Percentiles rank a stretch among this genome's conserved stretches.
These are phyloP conservation scores for Fragaria iinumae DNA, from an alignment of 306 rosid genomes.

Conservation along the genomic window DNA sequence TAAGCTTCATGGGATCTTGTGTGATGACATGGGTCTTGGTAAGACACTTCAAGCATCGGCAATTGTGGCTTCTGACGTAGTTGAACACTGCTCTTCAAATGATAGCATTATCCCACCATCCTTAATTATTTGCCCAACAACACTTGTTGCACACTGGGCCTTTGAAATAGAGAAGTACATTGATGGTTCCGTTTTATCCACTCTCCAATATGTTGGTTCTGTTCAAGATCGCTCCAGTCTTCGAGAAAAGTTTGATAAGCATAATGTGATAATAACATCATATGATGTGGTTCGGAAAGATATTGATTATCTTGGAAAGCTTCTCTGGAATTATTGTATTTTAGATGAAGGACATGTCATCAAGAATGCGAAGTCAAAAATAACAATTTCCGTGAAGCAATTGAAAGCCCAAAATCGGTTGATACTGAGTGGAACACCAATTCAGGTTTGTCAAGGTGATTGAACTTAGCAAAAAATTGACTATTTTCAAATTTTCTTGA, in stretches of 20 bases:
- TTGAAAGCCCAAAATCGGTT: constrained; percentile 91
- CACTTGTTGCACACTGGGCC: constrained; percentile 99
- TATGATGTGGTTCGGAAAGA: constrained; percentile 95
- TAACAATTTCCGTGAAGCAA: constrained; percentile 87
- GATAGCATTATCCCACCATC: constrained; percentile 58
- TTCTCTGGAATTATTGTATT: constrained; percentile 83
- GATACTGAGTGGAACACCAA: constrained; percentile 97
- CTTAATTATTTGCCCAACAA: constrained; percentile 89
- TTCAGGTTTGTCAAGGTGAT: constrained; percentile 66
- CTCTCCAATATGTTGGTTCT: constrained; percentile 95
- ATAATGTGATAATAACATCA: constrained; percentile 85
- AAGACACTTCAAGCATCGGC: constrained; percentile 98
- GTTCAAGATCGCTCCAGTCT: constrained; percentile 65
- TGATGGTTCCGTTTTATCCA: constrained; percentile 69
- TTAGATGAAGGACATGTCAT: constrained; percentile 96
- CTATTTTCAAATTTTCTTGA: constrained; percentile 21
- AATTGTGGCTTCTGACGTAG: constrained; percentile 86
- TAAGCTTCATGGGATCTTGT: constrained; percentile 99
- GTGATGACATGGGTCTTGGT: constrained; percentile 99
- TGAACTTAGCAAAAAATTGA: constrained; percentile 10
- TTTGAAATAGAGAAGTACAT: constrained; percentile 93
- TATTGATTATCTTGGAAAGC: constrained; percentile 69
- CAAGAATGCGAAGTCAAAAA: constrained; percentile 91
- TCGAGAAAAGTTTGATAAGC: constrained; percentile 67
- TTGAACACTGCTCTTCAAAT: constrained; percentile 49